Base-by-base conservation (phyloP, 306 rosid species). In the Lathyrus oleraceus region DNA sequence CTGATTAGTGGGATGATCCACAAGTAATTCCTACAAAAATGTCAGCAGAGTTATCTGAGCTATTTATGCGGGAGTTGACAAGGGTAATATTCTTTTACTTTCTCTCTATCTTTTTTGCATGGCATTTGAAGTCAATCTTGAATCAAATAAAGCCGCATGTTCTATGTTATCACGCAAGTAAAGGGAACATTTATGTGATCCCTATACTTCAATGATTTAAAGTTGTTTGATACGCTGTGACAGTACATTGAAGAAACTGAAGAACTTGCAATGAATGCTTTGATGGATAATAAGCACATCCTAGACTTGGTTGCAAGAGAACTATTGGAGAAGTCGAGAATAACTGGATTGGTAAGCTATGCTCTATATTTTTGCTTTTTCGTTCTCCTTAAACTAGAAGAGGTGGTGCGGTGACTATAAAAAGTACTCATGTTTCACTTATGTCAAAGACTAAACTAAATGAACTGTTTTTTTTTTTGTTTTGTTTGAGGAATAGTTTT, bases 221-320 rank as follows among this genome's bases (percentile, higher is more conserved):
- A 62, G 64, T 65, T 70, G 51, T 63, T 69, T 14, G 71, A 52
- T 66, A 61, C 67, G 56, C 71, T 21, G 6, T 79, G 67, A 83
- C 96, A 94, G 99, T 94, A 88, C 83, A 88, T 94, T 30, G 97
- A 94, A 76, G 97, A 87, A 71, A 86, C 99, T 1, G 96, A 94
- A 86, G 96, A 94, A 82, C 84, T 90, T 56, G 96, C 99, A 16
- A 78, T 86, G 85, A 83, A 74, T 61, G 99, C 87, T 77, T 81
- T 94, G 84, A 83, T 82, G 75, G 84, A 85, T 19, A 91, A 94
- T 73, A 81, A 85, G 81, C 96, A 91, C 70, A 90, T 91, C 74
- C 61, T 94, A 79, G 96, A 94, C 80, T 17, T 88, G 85, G 71
- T 91, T 72, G 79, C 89, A 5, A 72, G 75, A 62, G 95, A 91